Evolutionary conservation across 805 yeast genomes (phyloP).

Genomic region (Suhomyces vadensis): DNA sequence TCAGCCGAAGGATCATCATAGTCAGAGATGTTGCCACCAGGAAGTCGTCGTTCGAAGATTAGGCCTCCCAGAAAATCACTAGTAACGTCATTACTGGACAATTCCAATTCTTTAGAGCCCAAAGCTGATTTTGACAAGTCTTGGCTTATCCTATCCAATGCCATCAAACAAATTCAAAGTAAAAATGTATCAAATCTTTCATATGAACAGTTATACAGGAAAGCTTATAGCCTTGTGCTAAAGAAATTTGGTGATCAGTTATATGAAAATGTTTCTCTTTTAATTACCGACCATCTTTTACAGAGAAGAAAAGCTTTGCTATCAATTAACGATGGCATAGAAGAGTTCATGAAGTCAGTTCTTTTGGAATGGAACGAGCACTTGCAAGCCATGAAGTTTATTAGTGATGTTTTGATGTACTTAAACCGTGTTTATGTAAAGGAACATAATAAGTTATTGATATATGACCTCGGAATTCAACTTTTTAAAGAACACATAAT

Average conservation of each 20-base stretch:
- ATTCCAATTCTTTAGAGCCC: slow-evolving; percentile 19
- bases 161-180: slow-evolving; percentile 69
- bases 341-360: slow-evolving; percentile 38
- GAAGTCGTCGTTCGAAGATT: slow-evolving; percentile 55
- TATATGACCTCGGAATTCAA: slow-evolving; percentile 73
- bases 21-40: slow-evolving; percentile 18
- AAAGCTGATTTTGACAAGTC: slow-evolving; percentile 60
- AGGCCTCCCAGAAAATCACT: slow-evolving; percentile 60
- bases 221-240: slow-evolving; percentile 74
- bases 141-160: slow-evolving; percentile 66
- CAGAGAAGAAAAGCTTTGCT: slow-evolving; percentile 20
- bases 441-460: slow-evolving; percentile 60
- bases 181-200: slow-evolving; percentile 74
- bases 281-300: slow-evolving; percentile 50
- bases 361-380: slow-evolving; percentile 69
- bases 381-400: slow-evolving; percentile 68
- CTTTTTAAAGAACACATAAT: slow-evolving; percentile 64
- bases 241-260: slow-evolving; percentile 65
- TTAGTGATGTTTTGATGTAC: slow-evolving; percentile 83
- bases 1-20: background rate
- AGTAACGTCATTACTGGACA: slow-evolving; percentile 21
- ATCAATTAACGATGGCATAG: slow-evolving; percentile 19
- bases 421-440: slow-evolving; percentile 82
- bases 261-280: slow-evolving; percentile 57
- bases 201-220: slow-evolving; percentile 79